These are phyloP conservation scores for Pseudophaeomoniella oleicola DNA, from an alignment of 2,329 filamentous ascomycete genomes.

Conservation along the genomic window DNA sequence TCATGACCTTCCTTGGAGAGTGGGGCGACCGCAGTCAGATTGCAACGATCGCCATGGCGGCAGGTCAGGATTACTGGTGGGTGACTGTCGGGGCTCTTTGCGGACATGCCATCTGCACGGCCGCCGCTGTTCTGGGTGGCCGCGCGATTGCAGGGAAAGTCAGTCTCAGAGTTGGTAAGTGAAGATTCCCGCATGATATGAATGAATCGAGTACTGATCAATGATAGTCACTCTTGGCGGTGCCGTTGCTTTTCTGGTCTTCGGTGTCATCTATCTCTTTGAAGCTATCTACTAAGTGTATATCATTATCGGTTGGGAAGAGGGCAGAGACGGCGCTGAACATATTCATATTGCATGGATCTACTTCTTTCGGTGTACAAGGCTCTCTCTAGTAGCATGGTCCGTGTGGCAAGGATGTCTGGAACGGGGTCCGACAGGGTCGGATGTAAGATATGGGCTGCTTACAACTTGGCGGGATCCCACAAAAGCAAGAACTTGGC, in stretches of 20 bases:
- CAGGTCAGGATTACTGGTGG: conserved; percentile 98
- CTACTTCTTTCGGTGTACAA: too few species aligned
- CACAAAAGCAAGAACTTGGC: too few species aligned
- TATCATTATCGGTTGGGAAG: too few species aligned
- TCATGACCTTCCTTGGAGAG: conserved; percentile 97
- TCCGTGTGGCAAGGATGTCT: too few species aligned
- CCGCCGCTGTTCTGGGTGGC: conserved; percentile 80
- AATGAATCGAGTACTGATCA: conserved; percentile 2
- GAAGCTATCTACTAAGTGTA: conserved; percentile 51
- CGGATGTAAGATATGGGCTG: too few species aligned
- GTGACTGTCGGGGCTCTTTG: conserved; percentile 77
- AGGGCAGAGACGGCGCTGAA: too few species aligned
- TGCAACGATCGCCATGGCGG: conserved; percentile 96
- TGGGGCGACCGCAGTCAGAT: conserved; percentile 98
- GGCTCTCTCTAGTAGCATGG: too few species aligned
- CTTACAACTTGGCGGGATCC: too few species aligned
- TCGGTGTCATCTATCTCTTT: conserved; percentile 80
- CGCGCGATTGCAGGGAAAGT: conserved; percentile 85
- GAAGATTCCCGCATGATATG: conserved; percentile 1
- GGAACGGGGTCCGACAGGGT: too few species aligned
- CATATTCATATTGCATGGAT: too few species aligned
- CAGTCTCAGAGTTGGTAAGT: conserved; percentile 89
- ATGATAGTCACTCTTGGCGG: conserved; percentile 75
- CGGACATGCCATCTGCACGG: conserved; percentile 82
- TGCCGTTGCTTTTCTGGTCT: conserved; percentile 75